Evolutionary conservation across 1,139 yeast genomes (phyloP).

Genomic region (Casaregolazyma suthepensis): DNA sequence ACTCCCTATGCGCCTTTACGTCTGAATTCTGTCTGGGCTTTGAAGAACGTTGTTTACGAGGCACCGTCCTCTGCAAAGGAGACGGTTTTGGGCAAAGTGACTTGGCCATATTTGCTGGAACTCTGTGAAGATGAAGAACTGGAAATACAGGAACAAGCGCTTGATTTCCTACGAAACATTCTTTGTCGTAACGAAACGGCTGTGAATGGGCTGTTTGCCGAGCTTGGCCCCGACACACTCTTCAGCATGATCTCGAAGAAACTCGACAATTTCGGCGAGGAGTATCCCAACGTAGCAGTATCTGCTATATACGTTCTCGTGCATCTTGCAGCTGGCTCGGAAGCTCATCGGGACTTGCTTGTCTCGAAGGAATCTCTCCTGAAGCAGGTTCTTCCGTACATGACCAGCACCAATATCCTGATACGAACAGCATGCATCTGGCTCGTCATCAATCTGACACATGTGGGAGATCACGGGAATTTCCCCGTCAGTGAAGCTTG

Average conservation of each 20-base stretch:
- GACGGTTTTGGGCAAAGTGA: slow-evolving; percentile 38
- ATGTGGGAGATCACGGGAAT: slow-evolving; percentile 36
- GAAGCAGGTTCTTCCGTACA: slow-evolving; percentile 32
- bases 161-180: slow-evolving; percentile 69
- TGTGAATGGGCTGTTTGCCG: slow-evolving; percentile 38
- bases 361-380: slow-evolving; percentile 40
- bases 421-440: slow-evolving; percentile 53
- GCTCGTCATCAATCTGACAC: slow-evolving; percentile 53
- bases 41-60: slow-evolving; percentile 48
- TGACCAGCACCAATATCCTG: slow-evolving; percentile 35
- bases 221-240: slow-evolving; percentile 30
- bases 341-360: slow-evolving; percentile 42
- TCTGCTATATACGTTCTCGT: slow-evolving; percentile 50
- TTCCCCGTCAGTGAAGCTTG: slow-evolving; percentile 20
- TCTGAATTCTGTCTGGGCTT: slow-evolving; percentile 49
- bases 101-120: slow-evolving; percentile 46
- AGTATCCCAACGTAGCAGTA: slow-evolving; percentile 32
- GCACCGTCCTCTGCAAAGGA: slow-evolving; percentile 33
- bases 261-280: slow-evolving; percentile 12
- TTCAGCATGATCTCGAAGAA: slow-evolving; percentile 25
- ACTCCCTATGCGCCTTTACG: slow-evolving; percentile 35
- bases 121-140: slow-evolving; percentile 44
- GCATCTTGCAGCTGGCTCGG: slow-evolving; percentile 52
- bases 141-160: slow-evolving; percentile 58
- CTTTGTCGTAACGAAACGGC: slow-evolving; percentile 60